Evolutionary conservation across 2,329 filamentous ascomycete genomes (phyloP).

Genomic region (Juglanconis sp.): DNA sequence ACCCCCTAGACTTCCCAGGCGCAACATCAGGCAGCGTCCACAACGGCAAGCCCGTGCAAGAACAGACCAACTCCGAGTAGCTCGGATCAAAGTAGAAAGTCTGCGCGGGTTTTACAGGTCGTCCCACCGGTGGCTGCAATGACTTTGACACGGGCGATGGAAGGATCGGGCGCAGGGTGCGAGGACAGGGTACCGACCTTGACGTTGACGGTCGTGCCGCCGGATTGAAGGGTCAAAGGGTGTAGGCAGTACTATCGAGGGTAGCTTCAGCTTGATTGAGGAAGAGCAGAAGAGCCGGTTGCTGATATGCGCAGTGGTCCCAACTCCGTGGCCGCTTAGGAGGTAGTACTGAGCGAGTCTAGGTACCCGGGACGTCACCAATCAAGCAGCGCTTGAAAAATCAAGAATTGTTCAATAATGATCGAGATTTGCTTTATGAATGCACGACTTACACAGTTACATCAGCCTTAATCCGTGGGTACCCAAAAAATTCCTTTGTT

Average conservation of each 20-base stretch:
- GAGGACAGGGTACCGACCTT: conserved; percentile 28
- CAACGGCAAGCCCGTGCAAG: conserved; percentile 40
- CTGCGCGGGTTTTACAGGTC: conserved; percentile 35
- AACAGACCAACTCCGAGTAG: conserved; percentile 39
- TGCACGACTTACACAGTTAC: too few relatives aligned
- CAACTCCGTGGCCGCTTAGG: not conserved
- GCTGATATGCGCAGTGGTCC: conserved; percentile 10
- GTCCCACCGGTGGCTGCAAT: conserved; percentile 29
- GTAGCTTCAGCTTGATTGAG: conserved; percentile 11
- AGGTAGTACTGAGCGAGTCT: too few relatives aligned
- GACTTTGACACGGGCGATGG: conserved; percentile 23
- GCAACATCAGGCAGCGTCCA: conserved; percentile 44
- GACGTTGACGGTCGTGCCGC: conserved; percentile 21
- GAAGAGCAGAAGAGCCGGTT: conserved; percentile 21
- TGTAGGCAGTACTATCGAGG: conserved; percentile 13
- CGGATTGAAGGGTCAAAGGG: conserved; percentile 19
- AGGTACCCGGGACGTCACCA: too few relatives aligned
- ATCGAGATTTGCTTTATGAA: too few relatives aligned
- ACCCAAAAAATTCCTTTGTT: too few relatives aligned
- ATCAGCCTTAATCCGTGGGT: too few relatives aligned
- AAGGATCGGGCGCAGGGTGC: conserved; percentile 23
- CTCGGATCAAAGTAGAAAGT: conserved; percentile 37
- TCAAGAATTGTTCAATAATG: too few relatives aligned
- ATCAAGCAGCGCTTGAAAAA: too few relatives aligned
- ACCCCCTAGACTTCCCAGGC: conserved; percentile 37